These are phyloP conservation scores for Podospora anserina DNA, from an alignment of 495 filamentous ascomycete genomes.

Conservation along the genomic window DNA sequence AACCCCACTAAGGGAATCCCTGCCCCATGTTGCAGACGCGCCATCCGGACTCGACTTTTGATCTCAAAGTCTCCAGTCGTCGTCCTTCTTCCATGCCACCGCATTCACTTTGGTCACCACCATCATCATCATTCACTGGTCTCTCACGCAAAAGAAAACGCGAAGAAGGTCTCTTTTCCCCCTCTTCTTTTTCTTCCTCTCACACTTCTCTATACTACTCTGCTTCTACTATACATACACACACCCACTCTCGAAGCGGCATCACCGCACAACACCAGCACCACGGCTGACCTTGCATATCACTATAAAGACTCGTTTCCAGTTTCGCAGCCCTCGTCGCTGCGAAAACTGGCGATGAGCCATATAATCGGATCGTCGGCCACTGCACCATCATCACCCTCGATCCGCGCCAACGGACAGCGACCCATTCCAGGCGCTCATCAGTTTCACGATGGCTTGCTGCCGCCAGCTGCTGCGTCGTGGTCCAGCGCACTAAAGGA, in stretches of 20 bases:
- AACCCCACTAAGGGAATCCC: conserved; percentile 15
- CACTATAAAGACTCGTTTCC: conserved; percentile 28
- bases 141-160: conserved; percentile 23
- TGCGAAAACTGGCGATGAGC: conserved; percentile 54
- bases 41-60: conserved; percentile 8
- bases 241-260: conserved; percentile 2
- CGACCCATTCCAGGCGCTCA: background rate
- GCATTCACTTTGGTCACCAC: conserved; percentile 15
- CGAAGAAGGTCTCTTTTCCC: background rate
- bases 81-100: conserved; percentile 25
- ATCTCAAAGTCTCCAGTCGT: conserved; percentile 13
- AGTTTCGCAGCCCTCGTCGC: conserved; percentile 39
- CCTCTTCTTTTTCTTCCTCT: conserved; percentile 8
- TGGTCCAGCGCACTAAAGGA: conserved; percentile 38
- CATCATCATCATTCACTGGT: conserved; percentile 1
- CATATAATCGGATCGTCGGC: conserved; percentile 32
- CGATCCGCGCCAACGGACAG: conserved; percentile 24
- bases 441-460: conserved; percentile 20
- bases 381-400: conserved; percentile 33
- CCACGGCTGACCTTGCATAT: conserved; percentile 26
- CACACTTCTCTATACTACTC: background rate
- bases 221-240: conserved; percentile 9
- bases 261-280: conserved; percentile 16
- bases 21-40: conserved; percentile 15
- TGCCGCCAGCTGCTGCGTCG: conserved; percentile 30